A percentile compares a stretch with the other conserved stretches of the same genome.
These are phyloP conservation scores for Triadica sebifera DNA, from an alignment of 345 rosid genomes.

Conservation along the genomic window DNA sequence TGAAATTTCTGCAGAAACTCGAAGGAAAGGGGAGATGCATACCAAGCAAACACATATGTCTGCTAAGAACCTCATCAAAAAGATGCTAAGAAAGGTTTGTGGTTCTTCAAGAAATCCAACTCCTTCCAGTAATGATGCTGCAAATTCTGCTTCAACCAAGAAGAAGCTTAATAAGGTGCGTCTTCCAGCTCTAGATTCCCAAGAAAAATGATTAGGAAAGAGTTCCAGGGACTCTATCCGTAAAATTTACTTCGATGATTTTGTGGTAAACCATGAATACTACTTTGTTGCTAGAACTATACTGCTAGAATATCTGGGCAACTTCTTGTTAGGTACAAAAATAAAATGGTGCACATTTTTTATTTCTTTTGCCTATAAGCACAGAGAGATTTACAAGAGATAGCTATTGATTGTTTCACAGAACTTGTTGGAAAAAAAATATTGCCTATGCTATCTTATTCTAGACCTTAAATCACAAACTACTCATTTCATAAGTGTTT, in stretches of 20 bases:
- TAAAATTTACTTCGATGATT: background rate
- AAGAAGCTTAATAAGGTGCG: slow-evolving; percentile 67
- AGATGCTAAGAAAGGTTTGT: slow-evolving; percentile 56
- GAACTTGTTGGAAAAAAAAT: background rate
- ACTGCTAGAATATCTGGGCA: background rate
- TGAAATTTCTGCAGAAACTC: slow-evolving; percentile 30
- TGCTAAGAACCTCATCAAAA: slow-evolving; percentile 59
- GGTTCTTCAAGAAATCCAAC: slow-evolving; percentile 37
- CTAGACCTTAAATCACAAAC: slow-evolving; percentile 8
- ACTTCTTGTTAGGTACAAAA: background rate
- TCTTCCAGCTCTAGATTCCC: slow-evolving; percentile 16
- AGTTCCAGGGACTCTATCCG: background rate
- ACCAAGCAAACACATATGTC: slow-evolving; percentile 47
- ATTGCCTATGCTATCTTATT: background rate
- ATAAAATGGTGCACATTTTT: background rate
- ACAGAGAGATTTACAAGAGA: background rate
- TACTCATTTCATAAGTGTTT: background rate
- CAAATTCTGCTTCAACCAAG: slow-evolving; percentile 44
- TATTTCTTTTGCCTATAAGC: background rate
- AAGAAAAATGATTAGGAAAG: background rate
- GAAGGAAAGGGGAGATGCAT: slow-evolving; percentile 42
- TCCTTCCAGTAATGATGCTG: slow-evolving; percentile 24
- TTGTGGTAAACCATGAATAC: background rate
- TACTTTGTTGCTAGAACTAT: background rate
- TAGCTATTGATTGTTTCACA: background rate